Evolutionary conservation across 1,284 basidiomycete species (phyloP), one percentile per base, ranked within the genome.

Genomic region (Takashimella tepidaria): DNA sequence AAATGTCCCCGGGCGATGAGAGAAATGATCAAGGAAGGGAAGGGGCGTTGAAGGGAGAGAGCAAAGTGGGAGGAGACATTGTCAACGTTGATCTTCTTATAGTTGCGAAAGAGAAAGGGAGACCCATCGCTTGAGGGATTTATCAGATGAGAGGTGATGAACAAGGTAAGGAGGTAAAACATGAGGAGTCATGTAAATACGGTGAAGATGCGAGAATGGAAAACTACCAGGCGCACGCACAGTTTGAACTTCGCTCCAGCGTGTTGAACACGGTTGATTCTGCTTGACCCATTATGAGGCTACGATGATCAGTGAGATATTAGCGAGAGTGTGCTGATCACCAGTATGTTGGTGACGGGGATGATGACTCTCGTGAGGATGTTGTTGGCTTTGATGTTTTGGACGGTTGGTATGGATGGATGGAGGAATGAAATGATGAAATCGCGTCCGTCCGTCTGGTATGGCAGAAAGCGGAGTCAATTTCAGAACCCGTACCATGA

Each of bases 181-280:
- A 41, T 51, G 42, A n/a, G 10, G 40, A 46, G 11, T 20, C 11
- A 47, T 16, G 43, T 5, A 31, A 25, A 19, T 25, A 51, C n/a
- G n/a, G 49, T 10, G 6, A 4, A 11, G 37, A 53, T 27, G 37
- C 25, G 25, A 42, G 41, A 27, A 27, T 19, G 5, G 21, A 13
- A 13, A 12, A 27, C 10, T 11, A 26, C n/a, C n/a, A n/a, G n/a
- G 10, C 41, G 11, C 16, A 70, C 74, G 45, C 47, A 76, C 74
- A 76, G 57, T 76, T 76, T 25, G 74, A 75, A 55, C 69, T 72
- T 66, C 69, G 69, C 67, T 76, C 73, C 48, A 76, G 62, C 45
- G 68, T 72, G 59, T 67, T 68, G 64, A 74, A 73, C 40, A 76
- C 73, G 53, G 66, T 66, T 47, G 72, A 74, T 59, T 74, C 74